These are phyloP conservation scores for Pelargonium citronellum DNA, from an alignment of 441 rosid species.

Conservation along the genomic window DNA sequence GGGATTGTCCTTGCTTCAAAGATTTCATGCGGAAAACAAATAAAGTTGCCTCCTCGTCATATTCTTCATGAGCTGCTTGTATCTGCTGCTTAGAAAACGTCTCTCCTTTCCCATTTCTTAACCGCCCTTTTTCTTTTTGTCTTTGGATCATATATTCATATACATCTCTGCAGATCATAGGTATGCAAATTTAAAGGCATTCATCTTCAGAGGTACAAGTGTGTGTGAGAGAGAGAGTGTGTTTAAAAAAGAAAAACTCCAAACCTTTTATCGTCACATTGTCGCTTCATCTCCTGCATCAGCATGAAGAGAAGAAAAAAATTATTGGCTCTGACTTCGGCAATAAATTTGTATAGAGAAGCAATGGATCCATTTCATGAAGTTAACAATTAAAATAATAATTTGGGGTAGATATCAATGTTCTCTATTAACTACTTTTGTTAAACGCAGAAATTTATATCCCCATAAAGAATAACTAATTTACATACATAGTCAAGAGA, in stretches of 20 bases:
- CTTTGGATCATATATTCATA: conserved; percentile 43
- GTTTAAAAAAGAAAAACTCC: conserved; percentile 8
- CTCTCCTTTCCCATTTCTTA: conserved; percentile 56
- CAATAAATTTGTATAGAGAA: not conserved
- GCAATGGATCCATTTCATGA: not conserved
- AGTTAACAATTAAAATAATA: not conserved
- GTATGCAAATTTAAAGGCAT: conserved; percentile 17
- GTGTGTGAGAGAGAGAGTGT: not conserved
- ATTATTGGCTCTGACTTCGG: conserved; percentile 13
- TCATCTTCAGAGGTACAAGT: conserved; percentile 11
- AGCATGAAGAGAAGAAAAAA: conserved; percentile 15
- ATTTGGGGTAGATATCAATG: not conserved
- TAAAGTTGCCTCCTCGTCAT: conserved; percentile 60
- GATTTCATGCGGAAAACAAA: conserved; percentile 64
- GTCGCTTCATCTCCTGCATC: conserved; percentile 66
- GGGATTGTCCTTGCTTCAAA: conserved; percentile 66
- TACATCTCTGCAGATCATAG: conserved; percentile 35
- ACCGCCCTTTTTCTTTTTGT: conserved; percentile 53
- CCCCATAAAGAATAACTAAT: not conserved
- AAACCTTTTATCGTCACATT: conserved; percentile 69
- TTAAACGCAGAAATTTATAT: not conserved
- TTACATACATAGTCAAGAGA: not conserved
- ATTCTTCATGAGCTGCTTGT: conserved; percentile 60
- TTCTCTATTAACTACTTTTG: not conserved
- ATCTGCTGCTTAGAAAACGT: conserved; percentile 45